A percentile compares a stretch with the other conserved stretches of the same genome.
Evolutionary conservation across 2,329 filamentous ascomycete species (phyloP).

Genomic region (Aspergillus sp.): DNA sequence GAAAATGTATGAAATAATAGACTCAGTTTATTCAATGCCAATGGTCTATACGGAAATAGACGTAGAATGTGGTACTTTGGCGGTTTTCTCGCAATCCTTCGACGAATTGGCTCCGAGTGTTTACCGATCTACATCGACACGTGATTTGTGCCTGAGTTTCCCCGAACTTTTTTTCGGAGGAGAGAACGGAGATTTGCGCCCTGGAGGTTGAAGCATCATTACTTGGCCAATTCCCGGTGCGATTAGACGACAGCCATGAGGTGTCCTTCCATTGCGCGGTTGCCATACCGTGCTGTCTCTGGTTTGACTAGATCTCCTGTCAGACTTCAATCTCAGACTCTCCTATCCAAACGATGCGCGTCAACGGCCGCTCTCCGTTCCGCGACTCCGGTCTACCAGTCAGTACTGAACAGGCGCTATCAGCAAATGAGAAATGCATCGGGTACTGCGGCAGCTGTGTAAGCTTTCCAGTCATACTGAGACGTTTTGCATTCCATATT

Average conservation of each 20-base stretch:
- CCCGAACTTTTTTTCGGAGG: constrained; percentile 37
- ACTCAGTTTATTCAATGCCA: neutral
- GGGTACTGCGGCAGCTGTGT: constrained; percentile 46
- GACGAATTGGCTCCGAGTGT: constrained; percentile 1
- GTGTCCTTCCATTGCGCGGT: constrained; percentile 42
- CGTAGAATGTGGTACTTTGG: neutral
- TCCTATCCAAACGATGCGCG: constrained; percentile 40
- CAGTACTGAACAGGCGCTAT: constrained; percentile 40
- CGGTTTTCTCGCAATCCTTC: neutral
- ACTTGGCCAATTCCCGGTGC: constrained; percentile 26
- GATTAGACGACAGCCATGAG: constrained; percentile 38
- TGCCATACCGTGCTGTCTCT: constrained; percentile 39
- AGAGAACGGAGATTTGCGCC: constrained; percentile 25
- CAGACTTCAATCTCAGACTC: constrained; percentile 36
- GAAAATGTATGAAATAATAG: neutral
- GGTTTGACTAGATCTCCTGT: constrained; percentile 34
- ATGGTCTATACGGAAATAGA: neutral
- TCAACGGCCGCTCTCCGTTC: constrained; percentile 38
- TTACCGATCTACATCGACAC: constrained; percentile 22
- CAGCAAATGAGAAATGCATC: constrained; percentile 45
- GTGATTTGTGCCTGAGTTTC: constrained; percentile 36
- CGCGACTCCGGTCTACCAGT: constrained; percentile 34
- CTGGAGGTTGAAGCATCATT: constrained; percentile 19
- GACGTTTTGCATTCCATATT: neutral
- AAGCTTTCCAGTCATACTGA: constrained; percentile 19